Conservation (phyloP, 768 basidiomycete species). For the Russula sp. region DNA sequence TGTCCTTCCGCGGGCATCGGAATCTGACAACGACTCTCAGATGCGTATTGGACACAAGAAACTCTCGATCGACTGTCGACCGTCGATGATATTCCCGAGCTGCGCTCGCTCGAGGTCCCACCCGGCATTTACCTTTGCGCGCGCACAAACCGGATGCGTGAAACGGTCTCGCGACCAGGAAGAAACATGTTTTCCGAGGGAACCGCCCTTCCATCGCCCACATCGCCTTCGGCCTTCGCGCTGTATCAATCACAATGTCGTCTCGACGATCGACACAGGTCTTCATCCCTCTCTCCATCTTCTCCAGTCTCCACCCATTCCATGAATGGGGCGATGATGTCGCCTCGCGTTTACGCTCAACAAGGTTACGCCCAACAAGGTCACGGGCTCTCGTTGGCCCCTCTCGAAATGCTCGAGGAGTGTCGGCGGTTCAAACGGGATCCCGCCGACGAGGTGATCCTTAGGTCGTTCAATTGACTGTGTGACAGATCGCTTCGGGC, state of each 20-base stretch:
- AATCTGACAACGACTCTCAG: constrained; percentile 30
- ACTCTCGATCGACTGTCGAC: constrained; percentile 48
- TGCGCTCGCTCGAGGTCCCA: constrained; percentile 50
- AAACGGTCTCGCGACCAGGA: constrained; percentile 13
- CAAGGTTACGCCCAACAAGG: not conserved
- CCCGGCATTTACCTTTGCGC: constrained; percentile 58
- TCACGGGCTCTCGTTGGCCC: constrained; percentile 14
- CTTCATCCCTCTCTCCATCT: constrained; percentile 1
- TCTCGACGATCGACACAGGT: not conserved
- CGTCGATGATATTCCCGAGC: constrained; percentile 50
- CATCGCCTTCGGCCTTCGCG: not conserved
- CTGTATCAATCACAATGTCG: constrained; percentile 5
- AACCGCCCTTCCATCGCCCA: not conserved
- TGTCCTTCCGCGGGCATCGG: not conserved
- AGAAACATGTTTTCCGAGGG: constrained; percentile 9
- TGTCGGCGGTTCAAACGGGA: constrained; percentile 11
- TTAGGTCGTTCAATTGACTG: constrained; percentile 5
- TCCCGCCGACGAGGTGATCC: constrained; percentile 13
- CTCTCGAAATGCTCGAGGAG: constrained; percentile 13
- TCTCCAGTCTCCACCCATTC: not conserved
- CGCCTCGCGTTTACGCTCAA: not conserved
- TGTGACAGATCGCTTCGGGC: not conserved
- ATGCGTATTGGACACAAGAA: constrained; percentile 71
- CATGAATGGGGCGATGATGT: not conserved
- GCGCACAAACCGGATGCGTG: constrained; percentile 32